These are phyloP conservation scores for Wallacemonas rigidus DNA, from an alignment of 208 protist species.

Conservation along the genomic window DNA sequence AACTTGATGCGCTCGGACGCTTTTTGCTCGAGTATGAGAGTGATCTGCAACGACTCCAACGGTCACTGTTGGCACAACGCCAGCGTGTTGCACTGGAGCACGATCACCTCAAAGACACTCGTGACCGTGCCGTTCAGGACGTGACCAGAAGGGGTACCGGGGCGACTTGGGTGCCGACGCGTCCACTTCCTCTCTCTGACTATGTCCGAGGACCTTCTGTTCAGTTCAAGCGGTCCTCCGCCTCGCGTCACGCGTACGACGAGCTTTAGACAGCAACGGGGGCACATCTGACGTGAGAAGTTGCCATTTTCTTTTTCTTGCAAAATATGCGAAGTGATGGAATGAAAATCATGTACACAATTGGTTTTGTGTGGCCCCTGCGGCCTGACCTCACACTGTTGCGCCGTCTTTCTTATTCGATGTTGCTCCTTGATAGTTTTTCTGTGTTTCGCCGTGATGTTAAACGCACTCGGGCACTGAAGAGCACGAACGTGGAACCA, in stretches of 20 bases:
- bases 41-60: constrained; percentile 30
- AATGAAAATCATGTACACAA: constrained; percentile 8
- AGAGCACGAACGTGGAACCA: too few species aligned
- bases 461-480: too few species aligned
- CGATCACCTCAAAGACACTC: constrained; percentile 36
- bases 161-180: constrained; percentile 39
- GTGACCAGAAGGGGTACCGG: constrained; percentile 33
- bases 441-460: too few species aligned
- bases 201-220: constrained; percentile 33
- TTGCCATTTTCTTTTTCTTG: constrained; percentile 7
- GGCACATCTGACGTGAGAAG: background rate
- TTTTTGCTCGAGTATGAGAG: constrained; percentile 45
- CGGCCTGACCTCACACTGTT: too few species aligned
- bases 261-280: background rate
- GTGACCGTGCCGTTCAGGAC: constrained; percentile 40
- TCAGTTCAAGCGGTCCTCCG: constrained; percentile 24
- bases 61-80: constrained; percentile 21
- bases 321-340: constrained; percentile 4
- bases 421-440: too few species aligned
- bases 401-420: too few species aligned
- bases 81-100: constrained; percentile 29
- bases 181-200: constrained; percentile 41
- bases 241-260: constrained; percentile 9
- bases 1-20: constrained; percentile 33
- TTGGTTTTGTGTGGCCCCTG: too few species aligned